Conservation (phyloP, 768 basidiomycete species). For the Collybiopsis luxurians region DNA sequence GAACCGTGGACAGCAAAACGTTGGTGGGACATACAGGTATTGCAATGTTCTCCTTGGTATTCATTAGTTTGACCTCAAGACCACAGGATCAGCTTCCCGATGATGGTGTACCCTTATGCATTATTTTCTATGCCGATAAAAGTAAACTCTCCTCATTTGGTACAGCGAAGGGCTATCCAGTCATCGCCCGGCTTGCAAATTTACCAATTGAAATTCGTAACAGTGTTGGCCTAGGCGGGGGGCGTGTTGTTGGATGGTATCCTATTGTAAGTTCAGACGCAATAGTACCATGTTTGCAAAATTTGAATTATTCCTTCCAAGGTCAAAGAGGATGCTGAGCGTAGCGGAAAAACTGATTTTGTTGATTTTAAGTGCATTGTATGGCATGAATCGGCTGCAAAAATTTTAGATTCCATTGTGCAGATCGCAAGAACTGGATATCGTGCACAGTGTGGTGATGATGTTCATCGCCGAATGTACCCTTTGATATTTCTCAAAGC, state of each 20-base stretch:
- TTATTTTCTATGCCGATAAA: slow-evolving; percentile 20
- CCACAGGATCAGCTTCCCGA: slow-evolving; percentile 11
- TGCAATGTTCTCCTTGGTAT: slow-evolving; percentile 6
- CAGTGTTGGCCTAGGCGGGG: slow-evolving; percentile 11
- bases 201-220: slow-evolving; percentile 13
- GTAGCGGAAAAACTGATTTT: slow-evolving; percentile 27
- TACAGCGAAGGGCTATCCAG: slow-evolving; percentile 14
- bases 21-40: slow-evolving; percentile 36
- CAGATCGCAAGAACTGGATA: slow-evolving; percentile 18
- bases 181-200: slow-evolving; percentile 13
- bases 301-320: slow-evolving; percentile 12
- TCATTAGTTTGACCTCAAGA: neutral
- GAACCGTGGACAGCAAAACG: slow-evolving; percentile 36
- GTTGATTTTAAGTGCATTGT: slow-evolving; percentile 30
- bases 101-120: slow-evolving; percentile 15
- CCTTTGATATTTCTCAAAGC: slow-evolving; percentile 23
- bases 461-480: slow-evolving; percentile 23
- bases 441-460: slow-evolving; percentile 23
- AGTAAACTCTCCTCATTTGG: slow-evolving; percentile 15
- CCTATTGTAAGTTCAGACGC: slow-evolving; percentile 28
- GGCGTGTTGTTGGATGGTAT: slow-evolving; percentile 16
- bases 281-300: neutral
- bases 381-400: slow-evolving; percentile 33
- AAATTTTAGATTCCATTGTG: slow-evolving; percentile 26
- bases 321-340: slow-evolving; percentile 27